Conservation (phyloP, 2,329 filamentous ascomycete species). For the Colletotrichum simmondsii region DNA sequence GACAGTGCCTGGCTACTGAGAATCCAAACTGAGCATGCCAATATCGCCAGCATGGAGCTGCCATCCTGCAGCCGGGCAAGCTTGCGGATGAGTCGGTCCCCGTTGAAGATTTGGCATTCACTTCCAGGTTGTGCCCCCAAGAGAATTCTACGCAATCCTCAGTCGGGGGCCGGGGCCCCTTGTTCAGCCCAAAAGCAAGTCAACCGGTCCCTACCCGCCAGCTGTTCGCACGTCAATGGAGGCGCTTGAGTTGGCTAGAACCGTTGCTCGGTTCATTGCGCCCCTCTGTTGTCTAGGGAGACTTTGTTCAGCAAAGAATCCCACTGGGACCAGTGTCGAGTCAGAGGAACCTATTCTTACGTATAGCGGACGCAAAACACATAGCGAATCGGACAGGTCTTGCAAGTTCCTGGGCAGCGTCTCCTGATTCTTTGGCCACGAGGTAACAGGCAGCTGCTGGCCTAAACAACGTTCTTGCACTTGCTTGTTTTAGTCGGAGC, state of each 20-base stretch:
- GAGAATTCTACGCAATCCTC: not conserved
- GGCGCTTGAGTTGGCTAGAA: conserved; percentile 3
- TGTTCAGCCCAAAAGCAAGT: not conserved
- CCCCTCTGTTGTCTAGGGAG: not conserved
- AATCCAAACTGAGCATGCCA: not conserved
- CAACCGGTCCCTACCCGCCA: conserved; percentile 1
- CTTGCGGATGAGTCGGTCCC: not conserved
- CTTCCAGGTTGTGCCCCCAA: not conserved
- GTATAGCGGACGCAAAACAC: not conserved
- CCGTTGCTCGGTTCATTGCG: conserved; percentile 1
- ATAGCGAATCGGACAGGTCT: not conserved
- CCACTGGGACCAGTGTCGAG: not conserved
- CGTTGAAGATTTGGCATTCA: not conserved
- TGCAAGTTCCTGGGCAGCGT: not conserved
- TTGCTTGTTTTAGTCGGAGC: conserved; percentile 14
- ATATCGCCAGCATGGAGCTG: not conserved
- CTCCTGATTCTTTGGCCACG: not conserved
- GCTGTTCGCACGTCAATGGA: conserved; percentile 20
- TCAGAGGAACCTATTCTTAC: conserved; percentile 7
- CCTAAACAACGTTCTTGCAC: not conserved
- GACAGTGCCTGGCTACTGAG: not conserved
- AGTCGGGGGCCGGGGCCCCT: not conserved
- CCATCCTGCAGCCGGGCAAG: not conserved
- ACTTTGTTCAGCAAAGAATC: not conserved
- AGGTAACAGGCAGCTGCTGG: not conserved